These are phyloP conservation scores for Serendipita sp. DNA, from an alignment of 768 basidiomycete genomes.

Conservation along the genomic window DNA sequence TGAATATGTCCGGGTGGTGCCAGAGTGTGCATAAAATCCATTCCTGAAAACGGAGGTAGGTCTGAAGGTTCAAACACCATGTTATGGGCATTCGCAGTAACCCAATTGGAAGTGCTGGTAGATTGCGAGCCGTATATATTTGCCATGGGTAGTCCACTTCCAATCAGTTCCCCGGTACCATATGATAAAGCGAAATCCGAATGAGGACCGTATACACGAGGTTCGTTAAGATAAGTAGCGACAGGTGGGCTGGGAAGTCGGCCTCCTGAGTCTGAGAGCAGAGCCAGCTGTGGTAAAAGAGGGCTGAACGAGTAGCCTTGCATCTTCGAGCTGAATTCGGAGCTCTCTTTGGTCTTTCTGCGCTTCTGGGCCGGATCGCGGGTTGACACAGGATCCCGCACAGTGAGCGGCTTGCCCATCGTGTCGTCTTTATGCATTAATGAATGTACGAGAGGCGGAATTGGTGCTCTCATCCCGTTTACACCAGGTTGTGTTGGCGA, in stretches of 20 bases:
- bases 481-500: background rate
- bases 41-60: background rate
- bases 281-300: background rate
- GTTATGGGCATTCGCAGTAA: background rate
- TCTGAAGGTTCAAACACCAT: background rate
- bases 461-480: background rate
- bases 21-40: background rate
- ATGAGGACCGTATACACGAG: background rate
- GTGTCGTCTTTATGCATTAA: slow-evolving; percentile 46
- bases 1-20: background rate
- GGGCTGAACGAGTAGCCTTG: background rate
- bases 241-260: background rate
- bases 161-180: background rate
- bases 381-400: background rate
- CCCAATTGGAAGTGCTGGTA: background rate
- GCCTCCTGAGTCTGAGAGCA: background rate
- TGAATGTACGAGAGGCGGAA: slow-evolving; percentile 16
- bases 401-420: slow-evolving; percentile 55
- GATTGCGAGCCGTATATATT: background rate
- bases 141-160: background rate
- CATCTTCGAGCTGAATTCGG: background rate
- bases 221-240: background rate
- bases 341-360: too few relatives aligned
- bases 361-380: background rate
- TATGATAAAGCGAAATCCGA: background rate